Evolutionary conservation across 805 yeast genomes (phyloP), one percentile per base, ranked within the genome.

Genomic region (Candida broadrunensis): DNA sequence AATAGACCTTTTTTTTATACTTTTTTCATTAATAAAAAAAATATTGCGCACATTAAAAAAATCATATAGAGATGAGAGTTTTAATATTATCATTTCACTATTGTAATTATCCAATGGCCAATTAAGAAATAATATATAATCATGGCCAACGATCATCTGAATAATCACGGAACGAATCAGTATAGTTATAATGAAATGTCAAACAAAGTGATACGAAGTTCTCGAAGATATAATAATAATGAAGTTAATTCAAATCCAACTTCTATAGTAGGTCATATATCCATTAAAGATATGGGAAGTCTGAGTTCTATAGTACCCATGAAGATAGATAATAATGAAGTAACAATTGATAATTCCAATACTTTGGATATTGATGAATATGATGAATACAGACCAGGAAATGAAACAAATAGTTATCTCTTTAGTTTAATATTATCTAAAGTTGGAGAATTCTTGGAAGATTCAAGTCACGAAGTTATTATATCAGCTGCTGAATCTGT

Each of bases 101-200:
- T n/a, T n/a, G n/a, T n/a, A n/a, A n/a, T n/a, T n/a, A n/a, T n/a
- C n/a, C n/a, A n/a, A n/a, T n/a, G n/a, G n/a, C n/a, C n/a, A n/a
- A n/a, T n/a, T n/a, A n/a, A n/a, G n/a, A n/a, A n/a, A n/a, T n/a
- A n/a, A n/a, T n/a, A n/a, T n/a, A n/a, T n/a, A n/a, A n/a, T n/a
- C n/a, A n/a, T n/a, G n/a, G n/a, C n/a, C n/a, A n/a, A n/a, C n/a
- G n/a, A n/a, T n/a, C n/a, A n/a, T n/a, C n/a, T n/a, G n/a, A n/a
- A n/a, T n/a, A n/a, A n/a, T n/a, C n/a, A n/a, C n/a, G n/a, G n/a
- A n/a, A n/a, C 44, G 18, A 49, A 55, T 36, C 60, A 56, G 47
- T 82, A 81, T 60, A 73, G 80, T 48, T 78, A 81, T 50, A 84
- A 81, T 56, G 86, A 78, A 55, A 83, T 87, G 89, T 75, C 95